Conservation (phyloP, 305 asterid species). For the Solanum hybrid region DNA sequence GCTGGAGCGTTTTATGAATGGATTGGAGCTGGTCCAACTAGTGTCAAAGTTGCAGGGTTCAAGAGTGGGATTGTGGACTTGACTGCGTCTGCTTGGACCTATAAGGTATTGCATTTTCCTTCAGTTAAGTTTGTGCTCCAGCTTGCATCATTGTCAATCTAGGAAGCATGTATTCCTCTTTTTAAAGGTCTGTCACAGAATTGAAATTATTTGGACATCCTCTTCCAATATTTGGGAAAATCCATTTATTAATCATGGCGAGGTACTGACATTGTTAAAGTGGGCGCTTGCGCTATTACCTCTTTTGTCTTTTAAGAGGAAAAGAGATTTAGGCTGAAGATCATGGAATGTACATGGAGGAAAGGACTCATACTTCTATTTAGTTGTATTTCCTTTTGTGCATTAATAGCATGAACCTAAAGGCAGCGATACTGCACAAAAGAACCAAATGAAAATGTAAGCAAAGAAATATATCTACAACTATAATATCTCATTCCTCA, state of each 20-base stretch:
- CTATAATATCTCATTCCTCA: background rate
- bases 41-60: constrained; percentile 58
- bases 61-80: constrained; percentile 58
- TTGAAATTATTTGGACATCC: background rate
- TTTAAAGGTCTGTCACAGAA: background rate
- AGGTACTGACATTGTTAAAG: background rate
- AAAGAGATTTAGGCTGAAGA: background rate
- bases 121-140: background rate
- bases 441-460: background rate
- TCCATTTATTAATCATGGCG: background rate
- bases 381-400: background rate
- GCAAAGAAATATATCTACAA: background rate
- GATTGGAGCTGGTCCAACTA: constrained; percentile 81
- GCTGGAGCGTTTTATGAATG: constrained; percentile 89
- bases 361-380: background rate
- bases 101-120: constrained; percentile 42
- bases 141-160: background rate
- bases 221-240: background rate
- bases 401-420: background rate
- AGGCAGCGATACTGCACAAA: background rate
- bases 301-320: background rate
- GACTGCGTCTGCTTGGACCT: constrained; percentile 54
- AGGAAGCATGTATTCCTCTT: constrained; percentile 1
- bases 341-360: background rate
- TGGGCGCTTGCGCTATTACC: background rate